Base-by-base conservation (phyloP, 1,284 basidiomycete species). In the Baeospora myosura region DNA sequence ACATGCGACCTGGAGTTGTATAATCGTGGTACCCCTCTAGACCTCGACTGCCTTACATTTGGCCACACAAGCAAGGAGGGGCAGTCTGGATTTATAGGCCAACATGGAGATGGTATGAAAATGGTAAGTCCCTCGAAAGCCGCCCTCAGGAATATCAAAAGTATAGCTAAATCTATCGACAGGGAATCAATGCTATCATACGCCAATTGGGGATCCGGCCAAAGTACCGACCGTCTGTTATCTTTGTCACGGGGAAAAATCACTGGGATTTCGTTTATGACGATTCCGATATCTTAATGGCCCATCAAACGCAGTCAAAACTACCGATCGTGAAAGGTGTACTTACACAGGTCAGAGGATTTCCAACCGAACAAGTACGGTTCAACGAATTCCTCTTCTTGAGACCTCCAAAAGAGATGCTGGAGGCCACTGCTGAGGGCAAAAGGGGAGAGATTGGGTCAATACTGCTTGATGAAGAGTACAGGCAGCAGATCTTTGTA, bases 71-170 rank as follows among this genome's bases (percentile, higher is more conserved):
- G 8, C 26, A 28, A 28, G 26, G n/a, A 8, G 8, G 17, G 22
- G 5, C 21, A 39, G 25, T 6, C 12, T 12, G 38, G 14, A 6
- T 28, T 39, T 8, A 26, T 39, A 11, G 23, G 23, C 3, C 25
- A 39, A 17, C 38, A 39, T 16, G 38, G 38, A 39, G 38, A 39
- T 16, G 38, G 38, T 3, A 28, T 39, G 23, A 39, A 39, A 10
- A 39, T 39, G 38, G 38, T 28, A 8, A 23, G 38, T 25, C 5
- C n/a, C n/a, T n/a, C n/a, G n/a, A n/a, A n/a, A n/a, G n/a, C n/a
- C n/a, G 3, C 5, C 14, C 20, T 1, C 6, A 29, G 24, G 11
- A 10, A 5, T 2, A 12, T 24, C 23, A 26, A 2, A 8, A 28
- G n/a, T 28, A 8, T 14, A 28, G 8, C 26, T 28, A 28, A 8